Evolutionary conservation across 768 basidiomycete species (phyloP).

Genomic region (Kwoniella botswanensis): DNA sequence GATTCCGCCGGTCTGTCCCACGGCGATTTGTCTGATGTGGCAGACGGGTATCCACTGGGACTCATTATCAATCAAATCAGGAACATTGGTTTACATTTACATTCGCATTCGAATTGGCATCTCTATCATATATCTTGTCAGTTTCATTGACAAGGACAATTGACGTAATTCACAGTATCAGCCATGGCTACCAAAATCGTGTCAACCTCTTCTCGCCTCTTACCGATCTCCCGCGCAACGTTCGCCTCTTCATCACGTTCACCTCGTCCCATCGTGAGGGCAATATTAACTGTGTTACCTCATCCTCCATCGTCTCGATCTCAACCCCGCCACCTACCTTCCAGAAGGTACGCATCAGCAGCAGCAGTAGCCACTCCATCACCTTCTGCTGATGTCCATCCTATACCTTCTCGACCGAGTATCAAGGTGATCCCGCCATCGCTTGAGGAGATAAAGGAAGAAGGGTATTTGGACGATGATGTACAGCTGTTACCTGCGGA

Average conservation of each 20-base stretch:
- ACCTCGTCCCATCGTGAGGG: not conserved
- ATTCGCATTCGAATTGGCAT: not conserved
- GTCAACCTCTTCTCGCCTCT: not conserved
- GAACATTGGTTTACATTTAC: not conserved
- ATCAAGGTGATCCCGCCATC: slow-evolving; percentile 48
- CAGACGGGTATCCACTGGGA: not conserved
- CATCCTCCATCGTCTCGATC: not conserved
- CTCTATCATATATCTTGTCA: not conserved
- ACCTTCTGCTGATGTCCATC: slow-evolving; percentile 13
- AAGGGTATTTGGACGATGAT: slow-evolving; percentile 55
- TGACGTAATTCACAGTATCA: not conserved
- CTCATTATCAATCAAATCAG: not conserved
- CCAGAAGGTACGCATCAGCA: slow-evolving; percentile 13
- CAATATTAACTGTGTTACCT: not conserved
- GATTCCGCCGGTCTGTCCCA: not conserved
- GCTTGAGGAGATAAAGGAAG: slow-evolving; percentile 47
- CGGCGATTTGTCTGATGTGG: not conserved
- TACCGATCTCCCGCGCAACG: slow-evolving; percentile 27
- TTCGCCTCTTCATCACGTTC: slow-evolving; percentile 28
- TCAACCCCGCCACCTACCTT: not conserved
- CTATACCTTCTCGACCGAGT: slow-evolving; percentile 1
- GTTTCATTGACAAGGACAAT: not conserved
- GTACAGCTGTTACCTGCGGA: slow-evolving; percentile 40
- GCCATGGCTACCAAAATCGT: slow-evolving; percentile 5
- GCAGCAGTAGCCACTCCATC: slow-evolving; percentile 19